A percentile compares a stretch with the other conserved stretches of the same genome.
Evolutionary conservation across 208 protist species (phyloP).

Genomic region (Acanthamoeba culbertsoni): DNA sequence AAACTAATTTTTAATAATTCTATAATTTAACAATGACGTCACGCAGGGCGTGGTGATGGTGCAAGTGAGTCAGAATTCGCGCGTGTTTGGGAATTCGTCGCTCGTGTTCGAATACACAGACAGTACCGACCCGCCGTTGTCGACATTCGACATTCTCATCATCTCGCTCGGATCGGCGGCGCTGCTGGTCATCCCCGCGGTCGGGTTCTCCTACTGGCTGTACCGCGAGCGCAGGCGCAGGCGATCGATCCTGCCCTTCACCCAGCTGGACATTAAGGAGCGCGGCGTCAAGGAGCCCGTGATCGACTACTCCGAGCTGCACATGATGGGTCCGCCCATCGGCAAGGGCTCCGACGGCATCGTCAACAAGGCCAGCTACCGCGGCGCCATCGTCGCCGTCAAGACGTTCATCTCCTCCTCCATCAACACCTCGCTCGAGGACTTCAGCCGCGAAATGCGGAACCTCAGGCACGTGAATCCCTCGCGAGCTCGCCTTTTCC

Average conservation of each 20-base stretch:
- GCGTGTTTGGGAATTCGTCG: neutral
- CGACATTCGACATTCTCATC: neutral
- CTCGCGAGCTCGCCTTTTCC: too few relatives aligned
- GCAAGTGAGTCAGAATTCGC: neutral
- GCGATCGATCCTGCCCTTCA: slow-evolving; percentile 18
- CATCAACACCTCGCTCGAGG: neutral
- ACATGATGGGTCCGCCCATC: slow-evolving; percentile 8
- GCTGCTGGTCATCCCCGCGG: neutral
- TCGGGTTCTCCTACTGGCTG: neutral
- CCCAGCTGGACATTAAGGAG: neutral
- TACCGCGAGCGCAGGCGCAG: neutral
- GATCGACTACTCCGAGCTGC: slow-evolving; percentile 23
- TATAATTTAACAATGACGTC: neutral
- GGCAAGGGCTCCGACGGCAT: slow-evolving; percentile 36
- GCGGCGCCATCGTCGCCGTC: neutral
- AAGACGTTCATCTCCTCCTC: slow-evolving; percentile 19
- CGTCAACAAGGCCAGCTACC: slow-evolving; percentile 21
- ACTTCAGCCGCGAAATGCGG: neutral
- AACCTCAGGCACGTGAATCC: neutral
- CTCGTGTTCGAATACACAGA: neutral
- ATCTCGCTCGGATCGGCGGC: neutral
- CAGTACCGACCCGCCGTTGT: neutral
- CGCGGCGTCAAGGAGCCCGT: neutral
- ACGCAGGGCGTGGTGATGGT: neutral
- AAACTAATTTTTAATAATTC: neutral